Base-by-base conservation (phyloP, 2,329 filamentous ascomycete genomes). In the Penicillium sp. region DNA sequence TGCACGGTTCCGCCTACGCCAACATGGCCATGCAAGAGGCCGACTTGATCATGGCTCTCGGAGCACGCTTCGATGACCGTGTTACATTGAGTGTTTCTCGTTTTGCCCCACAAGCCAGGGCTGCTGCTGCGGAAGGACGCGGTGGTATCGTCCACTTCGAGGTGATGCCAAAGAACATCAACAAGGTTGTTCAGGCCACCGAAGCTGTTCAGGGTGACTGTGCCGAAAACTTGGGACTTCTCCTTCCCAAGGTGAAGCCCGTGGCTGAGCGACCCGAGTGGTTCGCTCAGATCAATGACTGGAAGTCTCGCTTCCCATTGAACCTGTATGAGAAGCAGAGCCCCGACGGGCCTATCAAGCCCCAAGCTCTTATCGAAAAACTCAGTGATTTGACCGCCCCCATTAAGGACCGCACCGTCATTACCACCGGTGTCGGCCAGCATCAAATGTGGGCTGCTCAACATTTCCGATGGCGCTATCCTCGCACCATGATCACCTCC, bases 91-190 rank as follows among this genome's bases (percentile, higher is more conserved):
- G 82, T 71, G 81, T 97, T 52, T 74, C 84, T 66, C 95, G 93
- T 72, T 99, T 97, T 64, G 94, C 92, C 0, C 94, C 94, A 3
- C 84, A 84, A 52, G 94, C 94, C 46, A 94, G 89, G 77, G 84
- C 85, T 14, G 94, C 94, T 0, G 93, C 91, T 4, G 80, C 83
- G 11, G 90, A 96, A 77, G 86, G 86, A 54, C 89, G 91, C 61
- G 94, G 94, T 66, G 94, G 94, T 68, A 97, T 99, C 66, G 84
- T 97, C 16, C 93, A 99, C 75, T 97, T 97, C 68, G 93, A 97
- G 72, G 93, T 99, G 67, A 89, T 97, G 88, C 93, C 94, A 66
- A 99, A 99, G 86, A 97, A 99, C 80, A 97, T 97, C 79, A 97
- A 97, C 85, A 99, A 97, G 83, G 92, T 97, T 43, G 89, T 99